Percentiles rank a stretch among this genome's conserved stretches.
Conservation (phyloP, 2,329 filamentous ascomycete genomes). For the Aspergillus latus region DNA sequence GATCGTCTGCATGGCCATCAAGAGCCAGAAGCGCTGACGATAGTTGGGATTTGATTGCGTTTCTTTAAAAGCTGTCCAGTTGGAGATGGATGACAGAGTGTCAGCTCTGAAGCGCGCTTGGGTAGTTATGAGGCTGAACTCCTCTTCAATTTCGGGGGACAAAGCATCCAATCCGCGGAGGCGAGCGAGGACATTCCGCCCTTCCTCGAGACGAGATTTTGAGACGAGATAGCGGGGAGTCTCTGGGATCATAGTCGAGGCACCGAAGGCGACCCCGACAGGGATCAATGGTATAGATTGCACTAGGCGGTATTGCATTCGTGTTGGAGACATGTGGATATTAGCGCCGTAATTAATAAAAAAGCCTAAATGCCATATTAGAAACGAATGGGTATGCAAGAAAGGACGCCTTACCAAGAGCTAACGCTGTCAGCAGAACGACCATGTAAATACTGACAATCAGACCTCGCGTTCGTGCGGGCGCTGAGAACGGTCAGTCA, state of each 20-base stretch:
- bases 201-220: constrained; percentile 49
- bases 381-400: no score
- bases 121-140: constrained; percentile 48
- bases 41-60: constrained; percentile 49
- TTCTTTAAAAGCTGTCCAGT: constrained; percentile 50
- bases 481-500: constrained; percentile 34
- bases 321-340: constrained; percentile 46
- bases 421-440: constrained; percentile 49
- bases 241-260: constrained; percentile 53
- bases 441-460: constrained; percentile 59
- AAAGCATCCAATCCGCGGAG: constrained; percentile 44
- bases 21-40: constrained; percentile 54
- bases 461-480: constrained; percentile 51
- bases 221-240: constrained; percentile 58
- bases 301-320: constrained; percentile 57
- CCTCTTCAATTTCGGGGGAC: constrained; percentile 41
- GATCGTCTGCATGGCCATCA: constrained; percentile 55
- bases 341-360: constrained; percentile 57
- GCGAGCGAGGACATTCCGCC: constrained; percentile 46
- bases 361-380: constrained; percentile 44
- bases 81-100: constrained; percentile 42
- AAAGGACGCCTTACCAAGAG: constrained; percentile 44
- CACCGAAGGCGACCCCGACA: constrained; percentile 50
- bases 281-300: constrained; percentile 56
- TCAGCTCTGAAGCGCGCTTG: constrained; percentile 43